A percentile compares a stretch with the other conserved stretches of the same genome.
phyloP scores from a whole-genome alignment of 805 yeast genomes.

The Candida ovalis region DNA sequence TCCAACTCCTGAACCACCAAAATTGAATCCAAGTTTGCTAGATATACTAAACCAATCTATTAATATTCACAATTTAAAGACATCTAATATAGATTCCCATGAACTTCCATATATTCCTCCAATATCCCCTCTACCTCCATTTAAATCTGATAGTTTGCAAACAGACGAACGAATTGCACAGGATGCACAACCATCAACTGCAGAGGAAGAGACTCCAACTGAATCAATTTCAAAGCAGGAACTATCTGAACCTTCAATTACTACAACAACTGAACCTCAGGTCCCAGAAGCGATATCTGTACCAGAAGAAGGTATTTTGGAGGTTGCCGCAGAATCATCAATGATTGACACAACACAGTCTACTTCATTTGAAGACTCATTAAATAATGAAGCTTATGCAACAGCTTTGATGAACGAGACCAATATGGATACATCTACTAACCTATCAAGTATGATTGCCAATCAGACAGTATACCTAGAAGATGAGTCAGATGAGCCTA shows the following conservation, averaged over 20 bases:
- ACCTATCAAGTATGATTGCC: slow-evolving; percentile 17
- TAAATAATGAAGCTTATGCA: slow-evolving; percentile 25
- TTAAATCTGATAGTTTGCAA: neutral
- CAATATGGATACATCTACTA: slow-evolving; percentile 3
- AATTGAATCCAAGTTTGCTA: slow-evolving; percentile 18
- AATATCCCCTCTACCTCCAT: neutral
- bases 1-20: slow-evolving; percentile 27
- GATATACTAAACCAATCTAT: slow-evolving; percentile 20
- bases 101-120: neutral
- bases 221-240: neutral
- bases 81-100: slow-evolving; percentile 2
- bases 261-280: neutral
- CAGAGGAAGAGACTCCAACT: too few relatives aligned
- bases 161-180: neutral
- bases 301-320: slow-evolving; percentile 1
- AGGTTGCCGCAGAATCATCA: slow-evolving; percentile 27
- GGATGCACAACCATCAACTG: neutral
- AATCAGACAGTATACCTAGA: slow-evolving; percentile 25
- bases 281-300: neutral
- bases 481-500: slow-evolving; percentile 6
- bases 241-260: too few relatives aligned
- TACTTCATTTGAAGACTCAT: slow-evolving; percentile 3
- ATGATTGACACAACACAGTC: slow-evolving; percentile 13
- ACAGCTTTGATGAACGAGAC: slow-evolving; percentile 26
- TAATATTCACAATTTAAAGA: slow-evolving; percentile 13